Evolutionary conservation across 2,329 filamentous ascomycete genomes (phyloP).

Genomic region (Colletotrichum sp.): DNA sequence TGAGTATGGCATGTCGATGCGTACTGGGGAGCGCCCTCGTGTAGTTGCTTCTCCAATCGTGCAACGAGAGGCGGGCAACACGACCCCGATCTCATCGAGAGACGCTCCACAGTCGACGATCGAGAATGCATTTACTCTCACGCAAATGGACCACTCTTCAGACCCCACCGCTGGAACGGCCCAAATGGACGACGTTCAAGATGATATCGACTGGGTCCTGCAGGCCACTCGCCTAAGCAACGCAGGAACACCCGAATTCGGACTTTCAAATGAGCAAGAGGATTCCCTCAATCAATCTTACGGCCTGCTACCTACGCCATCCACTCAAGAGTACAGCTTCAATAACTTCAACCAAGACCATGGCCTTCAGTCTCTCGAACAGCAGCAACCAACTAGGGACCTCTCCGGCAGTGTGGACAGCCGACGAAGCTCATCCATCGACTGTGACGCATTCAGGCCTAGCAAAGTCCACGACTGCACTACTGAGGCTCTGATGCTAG

Average conservation of each 20-base stretch:
- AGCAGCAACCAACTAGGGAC: neutral
- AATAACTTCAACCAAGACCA: neutral
- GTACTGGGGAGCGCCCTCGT: neutral
- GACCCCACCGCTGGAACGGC: neutral
- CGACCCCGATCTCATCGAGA: neutral
- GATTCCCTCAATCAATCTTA: neutral
- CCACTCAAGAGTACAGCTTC: neutral
- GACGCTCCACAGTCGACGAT: neutral
- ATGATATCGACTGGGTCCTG: neutral
- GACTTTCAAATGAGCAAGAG: neutral
- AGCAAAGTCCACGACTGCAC: neutral
- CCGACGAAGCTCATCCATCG: neutral
- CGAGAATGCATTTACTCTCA: neutral
- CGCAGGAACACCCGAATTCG: neutral
- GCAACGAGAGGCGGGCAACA: neutral
- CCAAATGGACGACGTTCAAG: neutral
- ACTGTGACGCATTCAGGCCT: neutral
- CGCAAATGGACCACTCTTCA: neutral
- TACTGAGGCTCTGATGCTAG: neutral
- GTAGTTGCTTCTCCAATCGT: neutral
- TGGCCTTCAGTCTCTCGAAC: neutral
- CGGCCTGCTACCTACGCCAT: neutral
- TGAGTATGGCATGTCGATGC: conserved; percentile 4
- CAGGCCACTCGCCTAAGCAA: neutral
- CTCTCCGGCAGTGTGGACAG: neutral